These are phyloP conservation scores for Tetrastigma voinierianum DNA, from an alignment of 164 flowering plant species.

Conservation along the genomic window DNA sequence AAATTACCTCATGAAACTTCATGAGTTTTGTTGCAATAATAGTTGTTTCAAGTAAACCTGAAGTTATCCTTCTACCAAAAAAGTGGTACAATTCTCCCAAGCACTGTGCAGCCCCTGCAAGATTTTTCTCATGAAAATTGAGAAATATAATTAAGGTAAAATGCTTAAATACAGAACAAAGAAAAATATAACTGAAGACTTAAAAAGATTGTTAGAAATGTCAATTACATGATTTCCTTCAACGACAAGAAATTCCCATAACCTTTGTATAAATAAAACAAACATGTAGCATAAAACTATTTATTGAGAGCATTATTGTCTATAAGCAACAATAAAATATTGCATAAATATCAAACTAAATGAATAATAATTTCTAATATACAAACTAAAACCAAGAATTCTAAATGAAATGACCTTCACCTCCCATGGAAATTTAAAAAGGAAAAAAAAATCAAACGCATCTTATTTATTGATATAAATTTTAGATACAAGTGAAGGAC, in stretches of 20 bases:
- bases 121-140: slow-evolving; percentile 3
- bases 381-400: not conserved
- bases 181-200: not conserved
- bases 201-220: no score
- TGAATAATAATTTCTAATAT: not conserved
- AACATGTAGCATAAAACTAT: not conserved
- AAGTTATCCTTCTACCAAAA: slow-evolving; percentile 88
- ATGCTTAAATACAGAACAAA: slow-evolving; percentile 2
- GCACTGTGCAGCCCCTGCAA: slow-evolving; percentile 87
- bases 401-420: no score
- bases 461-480: no score
- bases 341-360: not conserved
- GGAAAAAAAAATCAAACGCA: no score
- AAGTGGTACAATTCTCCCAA: slow-evolving; percentile 81
- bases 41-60: slow-evolving; percentile 89
- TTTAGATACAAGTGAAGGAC: no score
- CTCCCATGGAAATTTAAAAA: no score
- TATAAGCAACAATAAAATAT: not conserved
- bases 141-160: not conserved
- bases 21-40: slow-evolving; percentile 74
- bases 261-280: no score
- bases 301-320: not conserved
- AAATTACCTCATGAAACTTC: slow-evolving; percentile 79
- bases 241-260: no score
- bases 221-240: no score